Evolutionary conservation across 2,329 filamentous ascomycete species (phyloP), one percentile per base, ranked within the genome.

Genomic region (Aspergillus ochraceoroseus): DNA sequence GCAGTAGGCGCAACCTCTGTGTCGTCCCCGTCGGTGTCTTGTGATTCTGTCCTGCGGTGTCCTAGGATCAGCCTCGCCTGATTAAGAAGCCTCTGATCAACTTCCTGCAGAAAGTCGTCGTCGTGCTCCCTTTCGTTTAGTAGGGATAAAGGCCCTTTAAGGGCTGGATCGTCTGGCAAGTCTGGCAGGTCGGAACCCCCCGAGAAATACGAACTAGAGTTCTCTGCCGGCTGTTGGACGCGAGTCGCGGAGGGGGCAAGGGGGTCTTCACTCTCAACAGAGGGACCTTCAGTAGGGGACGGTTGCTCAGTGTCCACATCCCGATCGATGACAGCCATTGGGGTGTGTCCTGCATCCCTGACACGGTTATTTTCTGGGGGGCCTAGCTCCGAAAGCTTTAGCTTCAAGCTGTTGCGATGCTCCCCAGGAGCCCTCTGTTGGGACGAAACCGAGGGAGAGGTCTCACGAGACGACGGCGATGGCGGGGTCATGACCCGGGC

Each of bases 331-430:
- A 64, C 55, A 19, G 56, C 66, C 62, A 70, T 68, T 0, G 68
- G 68, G 4, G 68, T 70, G 47, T 70, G 67, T 17, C 67, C 68
- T 26, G 67, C 67, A 52, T 70, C 51, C 38, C 58, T 62, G 18
- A 58, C 58, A 8, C 70, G 53, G 35, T 66, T 68, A 25, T 58
- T 60, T 47, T 66, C 60, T 11, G 67, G 58, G 4, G 59, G 61
- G 7, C 57, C 61, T 8, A 67, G 53, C 33, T 66, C 62, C 43
- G 56, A 68, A 19, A 60, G 57, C 41, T 58, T 58, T 51, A 61
- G 45, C 41, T 55, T 61, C 42, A 64, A 47, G 53, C 57, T 58
- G 44, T 55, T 54, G 39, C 52, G 58, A 17, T 53, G 56, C 38
- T 63, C 59, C 36, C 47, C 36, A 31, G 45, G 36, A 6, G 53